Conservation (phyloP, 352 stramenopile genomes). For the Phytophthora vignae region DNA sequence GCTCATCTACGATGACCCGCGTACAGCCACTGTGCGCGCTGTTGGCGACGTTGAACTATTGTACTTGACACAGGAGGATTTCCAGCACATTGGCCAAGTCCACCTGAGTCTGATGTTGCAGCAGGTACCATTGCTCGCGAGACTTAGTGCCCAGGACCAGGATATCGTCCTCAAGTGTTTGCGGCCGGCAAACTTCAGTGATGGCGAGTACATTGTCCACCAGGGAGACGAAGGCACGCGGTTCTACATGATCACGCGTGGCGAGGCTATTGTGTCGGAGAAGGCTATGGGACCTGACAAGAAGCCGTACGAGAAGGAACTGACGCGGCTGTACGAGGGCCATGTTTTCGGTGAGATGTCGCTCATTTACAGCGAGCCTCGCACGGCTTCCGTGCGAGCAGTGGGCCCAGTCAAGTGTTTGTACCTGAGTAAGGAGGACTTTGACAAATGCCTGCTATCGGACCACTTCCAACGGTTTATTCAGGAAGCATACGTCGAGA, state of each 20-base stretch:
- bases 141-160: constrained; percentile 75
- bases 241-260: constrained; percentile 92
- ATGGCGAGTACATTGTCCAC: constrained; percentile 91
- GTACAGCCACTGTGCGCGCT: constrained; percentile 80
- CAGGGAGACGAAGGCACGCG: constrained; percentile 88
- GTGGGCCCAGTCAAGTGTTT: constrained; percentile 86
- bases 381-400: constrained; percentile 83
- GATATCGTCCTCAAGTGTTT: constrained; percentile 86
- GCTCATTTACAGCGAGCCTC: constrained; percentile 88
- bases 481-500: constrained; percentile 88
- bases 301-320: constrained; percentile 73
- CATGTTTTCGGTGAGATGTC: constrained; percentile 92
- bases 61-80: constrained; percentile 89
- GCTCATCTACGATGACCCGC: constrained; percentile 92
- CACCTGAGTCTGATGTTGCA: constrained; percentile 90
- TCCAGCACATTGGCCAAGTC: constrained; percentile 87
- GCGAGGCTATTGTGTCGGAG: constrained; percentile 85
- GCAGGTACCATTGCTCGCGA: constrained; percentile 82
- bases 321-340: constrained; percentile 88
- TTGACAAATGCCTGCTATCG: constrained; percentile 86
- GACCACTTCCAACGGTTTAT: constrained; percentile 90
- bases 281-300: constrained; percentile 49
- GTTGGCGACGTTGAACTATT: constrained; percentile 83
- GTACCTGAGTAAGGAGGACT: constrained; percentile 89
- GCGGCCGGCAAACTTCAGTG: constrained; percentile 82